These are phyloP conservation scores for Quercus rubra DNA, from an alignment of 306 rosid species.

Conservation along the genomic window DNA sequence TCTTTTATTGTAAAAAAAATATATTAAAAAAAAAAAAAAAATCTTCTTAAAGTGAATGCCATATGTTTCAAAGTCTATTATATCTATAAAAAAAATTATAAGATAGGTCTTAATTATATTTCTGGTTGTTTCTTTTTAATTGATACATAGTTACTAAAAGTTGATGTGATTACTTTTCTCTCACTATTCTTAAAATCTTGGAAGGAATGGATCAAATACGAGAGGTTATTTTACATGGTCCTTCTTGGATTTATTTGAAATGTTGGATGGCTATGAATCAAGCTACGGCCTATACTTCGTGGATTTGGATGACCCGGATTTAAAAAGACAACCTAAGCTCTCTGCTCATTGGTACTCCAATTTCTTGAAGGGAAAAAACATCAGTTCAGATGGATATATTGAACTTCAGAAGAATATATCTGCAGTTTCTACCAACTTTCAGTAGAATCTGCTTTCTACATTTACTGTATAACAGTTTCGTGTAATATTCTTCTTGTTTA, in stretches of 20 bases:
- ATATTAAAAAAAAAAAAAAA: too few relatives aligned
- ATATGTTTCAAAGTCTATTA: too few relatives aligned
- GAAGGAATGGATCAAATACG: slow-evolving; percentile 40
- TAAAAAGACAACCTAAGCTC: slow-evolving; percentile 44
- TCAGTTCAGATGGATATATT: slow-evolving; percentile 16
- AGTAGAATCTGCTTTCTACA: not conserved
- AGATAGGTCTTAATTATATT: too few relatives aligned
- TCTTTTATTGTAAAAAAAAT: too few relatives aligned
- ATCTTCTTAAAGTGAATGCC: too few relatives aligned
- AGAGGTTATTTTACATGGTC: slow-evolving; percentile 48
- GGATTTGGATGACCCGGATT: slow-evolving; percentile 36
- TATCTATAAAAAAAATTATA: too few relatives aligned
- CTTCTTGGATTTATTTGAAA: slow-evolving; percentile 34
- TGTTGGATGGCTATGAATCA: slow-evolving; percentile 24
- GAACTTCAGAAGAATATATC: slow-evolving; percentile 17
- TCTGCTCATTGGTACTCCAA: slow-evolving; percentile 37
- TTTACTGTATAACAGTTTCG: too few relatives aligned
- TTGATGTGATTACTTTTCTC: not conserved
- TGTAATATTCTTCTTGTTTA: too few relatives aligned
- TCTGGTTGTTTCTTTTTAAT: not conserved
- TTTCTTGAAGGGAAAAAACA: slow-evolving; percentile 22
- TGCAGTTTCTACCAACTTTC: not conserved
- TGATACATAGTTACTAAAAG: too few relatives aligned
- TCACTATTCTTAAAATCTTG: not conserved
- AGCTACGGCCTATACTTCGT: slow-evolving; percentile 37